A percentile compares a stretch with the other conserved stretches of the same genome.
These are phyloP conservation scores for Naumovozyma dairenensis DNA, from an alignment of 805 yeast species.

Conservation along the genomic window DNA sequence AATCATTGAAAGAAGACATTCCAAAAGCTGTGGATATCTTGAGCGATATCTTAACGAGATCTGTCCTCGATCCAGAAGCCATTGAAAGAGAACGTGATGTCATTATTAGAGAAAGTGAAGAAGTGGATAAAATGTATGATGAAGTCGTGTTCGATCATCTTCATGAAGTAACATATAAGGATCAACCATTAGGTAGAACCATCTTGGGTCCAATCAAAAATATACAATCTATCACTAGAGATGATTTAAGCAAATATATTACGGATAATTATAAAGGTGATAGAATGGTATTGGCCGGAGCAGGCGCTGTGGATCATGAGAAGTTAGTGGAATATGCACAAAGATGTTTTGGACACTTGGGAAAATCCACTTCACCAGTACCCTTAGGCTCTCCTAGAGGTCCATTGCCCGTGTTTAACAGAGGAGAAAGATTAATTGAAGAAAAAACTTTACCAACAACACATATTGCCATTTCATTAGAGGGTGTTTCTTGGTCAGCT, in stretches of 20 bases:
- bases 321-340: constrained; percentile 70
- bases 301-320: constrained; percentile 87
- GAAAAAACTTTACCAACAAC: constrained; percentile 81
- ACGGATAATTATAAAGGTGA: constrained; percentile 85
- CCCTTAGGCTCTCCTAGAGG: constrained; percentile 61
- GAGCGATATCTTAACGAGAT: constrained; percentile 79
- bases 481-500: constrained; percentile 96
- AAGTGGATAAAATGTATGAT: constrained; percentile 96
- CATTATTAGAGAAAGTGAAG: constrained; percentile 91
- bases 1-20: constrained; percentile 70
- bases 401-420: constrained; percentile 67
- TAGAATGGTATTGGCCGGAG: constrained; percentile 96
- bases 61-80: constrained; percentile 71
- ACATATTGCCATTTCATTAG: constrained; percentile 89
- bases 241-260: constrained; percentile 73
- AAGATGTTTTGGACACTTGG: constrained; percentile 62
- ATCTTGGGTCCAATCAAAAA: constrained; percentile 89
- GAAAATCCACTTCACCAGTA: constrained; percentile 40
- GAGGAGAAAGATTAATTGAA: constrained; percentile 77
- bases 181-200: constrained; percentile 92
- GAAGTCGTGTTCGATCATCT: constrained; percentile 96
- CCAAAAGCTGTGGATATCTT: constrained; percentile 80
- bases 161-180: constrained; percentile 83
- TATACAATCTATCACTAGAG: constrained; percentile 67
- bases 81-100: constrained; percentile 95